phyloP scores from a whole-genome alignment of 805 yeast species.

The Barnettozyma pratensis region DNA sequence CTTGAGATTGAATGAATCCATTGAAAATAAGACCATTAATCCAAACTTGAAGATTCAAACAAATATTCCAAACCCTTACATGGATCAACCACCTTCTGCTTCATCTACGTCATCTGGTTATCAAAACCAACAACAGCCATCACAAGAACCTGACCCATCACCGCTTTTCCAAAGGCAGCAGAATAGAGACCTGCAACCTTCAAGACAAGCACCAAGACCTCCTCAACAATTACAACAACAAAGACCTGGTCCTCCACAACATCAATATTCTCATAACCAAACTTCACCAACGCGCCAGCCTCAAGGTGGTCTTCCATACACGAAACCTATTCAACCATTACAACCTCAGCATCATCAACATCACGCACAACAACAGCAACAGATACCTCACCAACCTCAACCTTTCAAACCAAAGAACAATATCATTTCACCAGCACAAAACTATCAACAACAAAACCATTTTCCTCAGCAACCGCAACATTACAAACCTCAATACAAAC shows the following conservation, averaged over 20 bases:
- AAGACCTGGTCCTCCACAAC: conserved; percentile 4
- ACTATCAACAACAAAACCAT: not conserved
- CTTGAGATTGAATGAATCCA: conserved; percentile 9
- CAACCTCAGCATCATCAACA: conserved; percentile 25
- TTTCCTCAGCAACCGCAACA: not conserved
- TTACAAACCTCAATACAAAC: conserved; percentile 11
- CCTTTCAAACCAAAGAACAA: conserved; percentile 2
- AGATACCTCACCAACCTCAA: conserved; percentile 7
- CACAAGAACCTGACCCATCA: not conserved
- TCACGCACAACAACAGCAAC: conserved; percentile 13
- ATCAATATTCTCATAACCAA: conserved; percentile 5
- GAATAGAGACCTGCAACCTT: conserved; percentile 20
- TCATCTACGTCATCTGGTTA: conserved; percentile 4
- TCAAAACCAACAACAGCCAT: not conserved
- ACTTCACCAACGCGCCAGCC: conserved; percentile 9
- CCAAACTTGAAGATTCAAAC: conserved; percentile 32
- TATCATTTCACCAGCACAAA: conserved; percentile 1
- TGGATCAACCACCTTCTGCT: conserved; percentile 6
- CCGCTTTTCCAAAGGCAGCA: conserved; percentile 8
- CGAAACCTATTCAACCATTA: conserved; percentile 19
- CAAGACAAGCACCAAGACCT: conserved; percentile 26
- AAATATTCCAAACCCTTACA: conserved; percentile 21
- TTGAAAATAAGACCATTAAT: conserved; percentile 16
- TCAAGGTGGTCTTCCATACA: conserved; percentile 11
- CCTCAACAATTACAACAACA: conserved; percentile 21